Evolutionary conservation across 2,329 filamentous ascomycete species (phyloP), one percentile per base, ranked within the genome.

Genomic region (Neofusicoccum sp.): DNA sequence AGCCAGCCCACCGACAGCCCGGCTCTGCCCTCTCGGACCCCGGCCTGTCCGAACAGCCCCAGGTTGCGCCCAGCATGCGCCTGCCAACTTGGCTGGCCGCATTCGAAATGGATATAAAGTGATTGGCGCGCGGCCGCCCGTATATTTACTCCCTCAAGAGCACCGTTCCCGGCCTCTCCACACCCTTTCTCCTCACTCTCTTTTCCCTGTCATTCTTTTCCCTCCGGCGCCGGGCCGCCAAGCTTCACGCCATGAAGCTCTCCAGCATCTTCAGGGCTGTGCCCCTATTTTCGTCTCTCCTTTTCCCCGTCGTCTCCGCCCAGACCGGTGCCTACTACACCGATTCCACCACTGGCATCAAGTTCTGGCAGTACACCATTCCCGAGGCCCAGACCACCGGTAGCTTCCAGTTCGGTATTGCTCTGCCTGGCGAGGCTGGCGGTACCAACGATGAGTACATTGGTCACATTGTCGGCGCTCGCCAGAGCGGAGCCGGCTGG

Each of bases 241-340:
- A 67, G 26, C 28, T 56, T 44, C 12, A 62, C 60, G 70, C 65
- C 36, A 75, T 75, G 73, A 75, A 70, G 68, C 64, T 64, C 60
- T 70, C 68, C 62, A 67, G 66, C 60, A 63, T 73, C 64, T 64
- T 70, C 65, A 71, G 68, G 62, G 69, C 71, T 62, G 73, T 70
- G 51, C 72, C 71, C 69, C 69, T 75, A 67, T 69, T 74, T 62
- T 71, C 69, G 63, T 62, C 71, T 70, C 70, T 74, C 64, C 68
- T 71, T 62, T 64, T 64, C 45, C 61, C 71, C 14, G 44, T 65
- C 53, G 69, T 67, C 59, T 61, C 67, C 28, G 73, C 72, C 33
- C 72, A 74, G 62, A 68, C 61, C 16, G 59, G 43, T 8, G 44
- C 40, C 6, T 48, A 61, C 26, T 56, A 61, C 40, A 57, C 51